Evolutionary conservation across 305 asterid genomes (phyloP).

Genomic region (Ilex paraguariensis): DNA sequence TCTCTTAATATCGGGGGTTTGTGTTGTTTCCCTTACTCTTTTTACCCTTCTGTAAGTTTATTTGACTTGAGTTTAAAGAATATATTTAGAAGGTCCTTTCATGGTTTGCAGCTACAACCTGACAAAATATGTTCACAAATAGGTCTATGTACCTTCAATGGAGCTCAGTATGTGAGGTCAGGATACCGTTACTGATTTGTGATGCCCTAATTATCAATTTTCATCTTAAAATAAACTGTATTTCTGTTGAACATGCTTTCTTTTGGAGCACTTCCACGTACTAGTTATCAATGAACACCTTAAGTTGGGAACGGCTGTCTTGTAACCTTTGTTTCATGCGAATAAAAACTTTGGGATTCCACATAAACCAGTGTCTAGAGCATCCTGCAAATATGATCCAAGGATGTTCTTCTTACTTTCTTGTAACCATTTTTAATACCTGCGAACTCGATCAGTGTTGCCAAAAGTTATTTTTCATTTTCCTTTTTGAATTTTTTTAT

Average conservation of each 20-base stretch:
- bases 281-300: not conserved
- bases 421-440: too few species aligned
- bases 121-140: constrained; percentile 57
- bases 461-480: too few species aligned
- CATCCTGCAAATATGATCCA: too few species aligned
- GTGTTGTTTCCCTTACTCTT: constrained; percentile 11
- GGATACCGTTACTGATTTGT: not conserved
- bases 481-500: too few species aligned
- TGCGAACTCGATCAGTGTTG: too few species aligned
- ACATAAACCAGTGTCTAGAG: too few species aligned
- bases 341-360: too few species aligned
- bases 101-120: constrained; percentile 62
- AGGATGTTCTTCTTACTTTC: too few species aligned
- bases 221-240: too few species aligned
- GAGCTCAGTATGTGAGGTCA: constrained; percentile 15
- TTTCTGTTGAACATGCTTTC: not conserved
- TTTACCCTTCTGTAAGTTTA: not conserved
- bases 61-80: not conserved
- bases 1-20: constrained; percentile 71
- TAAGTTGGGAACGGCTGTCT: too few species aligned
- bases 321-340: too few species aligned
- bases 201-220: not conserved
- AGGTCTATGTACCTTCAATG: constrained; percentile 51
- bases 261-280: not conserved
- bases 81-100: not conserved